Evolutionary conservation across 352 stramenopile genomes (phyloP), one percentile per base, ranked within the genome.

Genomic region (Globisporangium paroecandrum): DNA sequence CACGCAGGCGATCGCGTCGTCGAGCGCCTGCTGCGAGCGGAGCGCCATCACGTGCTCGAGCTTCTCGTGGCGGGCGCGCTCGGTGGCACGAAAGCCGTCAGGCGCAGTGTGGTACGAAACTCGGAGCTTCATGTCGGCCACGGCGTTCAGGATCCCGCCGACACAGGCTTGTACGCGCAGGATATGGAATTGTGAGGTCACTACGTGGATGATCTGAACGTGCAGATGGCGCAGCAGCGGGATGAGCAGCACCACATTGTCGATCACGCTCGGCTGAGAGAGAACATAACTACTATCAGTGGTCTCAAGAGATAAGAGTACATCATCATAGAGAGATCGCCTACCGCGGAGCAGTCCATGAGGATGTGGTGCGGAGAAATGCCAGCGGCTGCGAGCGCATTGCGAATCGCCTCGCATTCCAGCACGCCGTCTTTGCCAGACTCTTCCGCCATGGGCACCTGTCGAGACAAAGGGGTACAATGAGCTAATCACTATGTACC

Each of bases 331-430:
- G 20, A 46, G 47, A 43, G 24, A 10, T 12, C 1, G 78, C 74
- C 71, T 69, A 90, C 80, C 32, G 76, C 74, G 0, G 77, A 82
- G 79, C 83, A 91, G 70, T 87, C 77, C 81, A 89, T 89, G 72
- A 89, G 62, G 58, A 89, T 85, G 62, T 89, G 81, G 60, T 91
- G 81, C 13, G 79, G 79, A 4, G 83, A 88, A 54, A 91, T 77
- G 47, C 83, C 81, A n/a, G 69, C 66, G 20, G 74, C 71, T 20
- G 85, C 70, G 12, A 89, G 75, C 27, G 76, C 79, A 10, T 86
- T 83, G 46, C 83, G 76, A 27, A 84, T 83, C 18, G 76, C 69
- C 34, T 89, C 83, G 7, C 64, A 77, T 69, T 89, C 79, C 7
- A 74, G 65, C 5, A 85, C 72, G 53, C 75, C 73, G 29, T 87